Base-by-base conservation (phyloP, 169 alveolate genomes). In the Amoebophrya sp. region DNA sequence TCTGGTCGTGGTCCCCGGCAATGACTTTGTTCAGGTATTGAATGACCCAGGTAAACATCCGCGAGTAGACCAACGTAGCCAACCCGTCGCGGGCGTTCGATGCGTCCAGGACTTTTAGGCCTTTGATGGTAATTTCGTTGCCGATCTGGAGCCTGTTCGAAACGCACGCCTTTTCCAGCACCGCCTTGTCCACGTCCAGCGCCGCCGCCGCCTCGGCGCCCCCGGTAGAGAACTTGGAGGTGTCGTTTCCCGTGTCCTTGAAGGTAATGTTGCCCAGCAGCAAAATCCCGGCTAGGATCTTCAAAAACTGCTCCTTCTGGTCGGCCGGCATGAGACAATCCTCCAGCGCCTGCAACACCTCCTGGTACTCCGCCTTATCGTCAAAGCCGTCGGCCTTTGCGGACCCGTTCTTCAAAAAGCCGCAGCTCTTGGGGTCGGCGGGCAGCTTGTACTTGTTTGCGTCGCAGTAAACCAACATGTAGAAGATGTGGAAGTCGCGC, bases 401-500 rank as follows among this genome's bases (percentile, higher is more conserved):
- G n/a, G n/a, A n/a, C n/a, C n/a, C n/a, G 83, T 7, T 12, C 35
- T 66, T 66, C 39, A 18, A 25, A 66, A 66, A 66, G 83, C 29
- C 39, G 38, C 39, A 18, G 10, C 18, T 66, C 35, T 3, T 25
- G 32, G 83, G 32, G 83, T 66, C 83, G 38, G 83, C 18, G 83
- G 83, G 83, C 7, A 66, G 38, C 35, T 66, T 66, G 83, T 66
- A 66, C 83, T 66, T 66, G 29, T 2, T 25, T 25, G 83, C 83
- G 35, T 66, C 83, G 35, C 35, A 18, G 83, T 66, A 66, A 3
- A 93, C 40, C 35, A 93, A 29, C 93, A 66, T 96, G 94, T 97
- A 98, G 96, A 99, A 99, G 89, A 99, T 96, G 93, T 99, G 99
- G 93, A 96, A 99, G 95, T 97, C 98, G 77, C 99, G 94, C 94